Evolutionary conservation across 2,329 filamentous ascomycete species (phyloP).

Genomic region (Verticillium albo-atrum): DNA sequence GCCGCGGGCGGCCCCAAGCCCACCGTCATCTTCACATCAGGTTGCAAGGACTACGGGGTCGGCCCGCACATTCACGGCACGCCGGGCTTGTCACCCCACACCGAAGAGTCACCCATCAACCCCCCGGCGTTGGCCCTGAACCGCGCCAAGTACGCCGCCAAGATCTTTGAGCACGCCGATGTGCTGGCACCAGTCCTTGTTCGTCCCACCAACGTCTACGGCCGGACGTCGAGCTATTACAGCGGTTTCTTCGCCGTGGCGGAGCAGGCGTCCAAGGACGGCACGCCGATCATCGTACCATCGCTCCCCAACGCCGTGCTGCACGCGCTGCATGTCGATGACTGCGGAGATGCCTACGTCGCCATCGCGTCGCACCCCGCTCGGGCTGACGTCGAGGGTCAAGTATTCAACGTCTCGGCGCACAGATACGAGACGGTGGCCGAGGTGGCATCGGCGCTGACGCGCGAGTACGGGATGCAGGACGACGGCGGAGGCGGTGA

Average conservation of each 20-base stretch:
- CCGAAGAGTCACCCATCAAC: conserved; percentile 34
- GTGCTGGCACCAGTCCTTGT: conserved; percentile 38
- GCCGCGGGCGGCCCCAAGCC: conserved; percentile 27
- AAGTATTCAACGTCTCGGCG: conserved; percentile 42
- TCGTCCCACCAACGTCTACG: conserved; percentile 42
- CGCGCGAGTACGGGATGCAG: conserved; percentile 32
- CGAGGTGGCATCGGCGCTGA: conserved; percentile 32
- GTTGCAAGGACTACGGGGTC: conserved; percentile 46
- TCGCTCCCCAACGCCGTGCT: conserved; percentile 31
- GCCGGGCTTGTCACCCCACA: conserved; percentile 31
- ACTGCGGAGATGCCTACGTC: conserved; percentile 43
- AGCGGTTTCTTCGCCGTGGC: conserved; percentile 32
- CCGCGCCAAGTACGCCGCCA: conserved; percentile 26
- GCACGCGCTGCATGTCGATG: conserved; percentile 44
- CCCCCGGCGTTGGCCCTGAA: conserved; percentile 17
- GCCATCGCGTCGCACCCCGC: conserved; percentile 32
- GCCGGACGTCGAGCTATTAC: conserved; percentile 39
- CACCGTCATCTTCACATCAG: conserved; percentile 40
- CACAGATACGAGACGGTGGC: conserved; percentile 37
- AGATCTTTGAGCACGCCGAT: conserved; percentile 30
- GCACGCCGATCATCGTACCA: conserved; percentile 22
- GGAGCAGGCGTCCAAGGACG: conserved; percentile 7
- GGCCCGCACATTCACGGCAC: conserved; percentile 26
- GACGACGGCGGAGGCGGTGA: conserved; percentile 17
- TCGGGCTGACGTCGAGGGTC: conserved; percentile 25